Evolutionary conservation across 202 grass and related monocot genomes (phyloP).

Genomic region (Hordeum pubiflorum): DNA sequence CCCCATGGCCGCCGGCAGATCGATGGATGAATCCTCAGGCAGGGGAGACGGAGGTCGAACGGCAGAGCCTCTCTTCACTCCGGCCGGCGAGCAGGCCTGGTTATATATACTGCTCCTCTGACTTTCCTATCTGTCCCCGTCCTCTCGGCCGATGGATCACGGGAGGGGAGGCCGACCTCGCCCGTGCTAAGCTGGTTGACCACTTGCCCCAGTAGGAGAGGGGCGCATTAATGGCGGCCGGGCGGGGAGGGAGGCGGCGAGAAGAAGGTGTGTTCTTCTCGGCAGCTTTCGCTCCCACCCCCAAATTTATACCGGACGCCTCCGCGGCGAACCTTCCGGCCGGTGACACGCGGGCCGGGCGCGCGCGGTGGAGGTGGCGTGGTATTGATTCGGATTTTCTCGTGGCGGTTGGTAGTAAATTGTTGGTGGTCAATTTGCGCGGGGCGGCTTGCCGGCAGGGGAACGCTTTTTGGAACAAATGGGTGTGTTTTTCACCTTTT

Average conservation of each 20-base stretch:
- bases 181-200: neutral
- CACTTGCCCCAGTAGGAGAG: neutral
- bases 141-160: neutral
- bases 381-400: neutral
- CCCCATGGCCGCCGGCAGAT: constrained; percentile 37
- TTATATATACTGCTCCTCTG: neutral
- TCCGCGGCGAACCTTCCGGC: neutral
- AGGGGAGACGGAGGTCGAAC: neutral
- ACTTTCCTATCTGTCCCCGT: neutral
- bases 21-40: neutral
- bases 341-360: neutral
- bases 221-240: constrained; percentile 41
- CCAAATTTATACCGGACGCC: neutral
- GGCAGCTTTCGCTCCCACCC: neutral
- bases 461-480: neutral
- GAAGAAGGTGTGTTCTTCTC: neutral
- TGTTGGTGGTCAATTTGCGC: neutral
- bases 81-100: neutral
- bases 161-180: neutral
- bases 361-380: neutral
- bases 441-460: neutral
- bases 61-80: neutral
- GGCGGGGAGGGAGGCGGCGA: neutral
- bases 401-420: neutral
- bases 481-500: neutral